These are phyloP conservation scores for Inonotus hispidus DNA, from an alignment of 1,284 basidiomycete species.

Conservation along the genomic window DNA sequence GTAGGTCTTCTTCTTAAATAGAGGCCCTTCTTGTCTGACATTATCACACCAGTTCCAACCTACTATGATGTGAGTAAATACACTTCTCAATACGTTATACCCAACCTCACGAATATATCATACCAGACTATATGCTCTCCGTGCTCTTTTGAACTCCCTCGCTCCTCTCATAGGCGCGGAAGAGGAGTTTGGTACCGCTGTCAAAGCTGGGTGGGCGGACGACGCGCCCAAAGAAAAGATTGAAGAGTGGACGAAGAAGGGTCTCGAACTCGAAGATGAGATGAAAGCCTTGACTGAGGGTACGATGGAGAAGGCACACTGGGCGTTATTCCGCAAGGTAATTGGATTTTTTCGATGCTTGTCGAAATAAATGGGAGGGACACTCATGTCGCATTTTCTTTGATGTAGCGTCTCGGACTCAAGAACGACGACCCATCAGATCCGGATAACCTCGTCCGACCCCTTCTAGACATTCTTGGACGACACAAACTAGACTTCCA, in stretches of 20 bases:
- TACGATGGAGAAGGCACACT: conserved; percentile 56
- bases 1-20: conserved; percentile 32
- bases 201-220: conserved; percentile 59
- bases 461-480: conserved; percentile 67
- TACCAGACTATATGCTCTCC: conserved; percentile 67
- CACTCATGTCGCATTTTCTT: no score
- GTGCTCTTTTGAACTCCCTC: conserved; percentile 68
- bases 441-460: conserved; percentile 51
- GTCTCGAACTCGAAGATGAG: conserved; percentile 49
- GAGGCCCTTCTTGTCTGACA: conserved; percentile 19
- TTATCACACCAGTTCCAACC: conserved; percentile 27
- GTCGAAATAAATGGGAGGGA: no score
- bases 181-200: conserved; percentile 46
- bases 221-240: conserved; percentile 48
- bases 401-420: conserved; percentile 66
- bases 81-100: conserved; percentile 9
- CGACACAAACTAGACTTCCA: conserved; percentile 78
- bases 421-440: conserved; percentile 49
- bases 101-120: conserved; percentile 1
- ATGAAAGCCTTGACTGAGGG: conserved; percentile 53
- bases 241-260: conserved; percentile 56
- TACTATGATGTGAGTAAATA: conserved; percentile 32
- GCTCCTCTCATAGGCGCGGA: conserved; percentile 83
- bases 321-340: conserved; percentile 62
- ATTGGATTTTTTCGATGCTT: conserved; percentile 20